These are phyloP conservation scores for Solidago caesia DNA, from an alignment of 129 eudicot genomes.

Conservation along the genomic window DNA sequence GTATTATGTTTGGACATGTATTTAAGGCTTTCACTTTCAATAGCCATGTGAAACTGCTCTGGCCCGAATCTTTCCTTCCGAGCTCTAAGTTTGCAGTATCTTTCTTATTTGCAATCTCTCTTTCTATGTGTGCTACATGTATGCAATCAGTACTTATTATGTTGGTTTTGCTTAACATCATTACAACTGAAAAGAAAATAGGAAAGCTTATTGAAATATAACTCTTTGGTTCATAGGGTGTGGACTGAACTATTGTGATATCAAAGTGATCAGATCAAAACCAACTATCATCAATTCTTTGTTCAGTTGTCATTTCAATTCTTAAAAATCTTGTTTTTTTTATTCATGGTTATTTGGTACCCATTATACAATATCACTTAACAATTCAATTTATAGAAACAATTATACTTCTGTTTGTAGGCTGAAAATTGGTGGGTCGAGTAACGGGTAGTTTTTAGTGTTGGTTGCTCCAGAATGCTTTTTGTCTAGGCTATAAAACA, in stretches of 20 bases:
- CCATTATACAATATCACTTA: too few species aligned
- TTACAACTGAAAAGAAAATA: not conserved
- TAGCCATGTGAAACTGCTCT: slow-evolving; percentile 27
- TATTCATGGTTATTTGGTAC: not conserved
- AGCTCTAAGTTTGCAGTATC: not conserved
- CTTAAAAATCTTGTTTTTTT: not conserved
- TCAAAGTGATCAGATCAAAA: not conserved
- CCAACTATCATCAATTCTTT: not conserved
- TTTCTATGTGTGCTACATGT: not conserved
- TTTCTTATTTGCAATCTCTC: slow-evolving; percentile 17
- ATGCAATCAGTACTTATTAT: not conserved
- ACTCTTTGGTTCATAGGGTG: not conserved
- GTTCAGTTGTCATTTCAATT: not conserved
- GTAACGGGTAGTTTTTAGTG: too few species aligned
- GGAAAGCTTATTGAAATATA: not conserved
- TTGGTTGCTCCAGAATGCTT: too few species aligned
- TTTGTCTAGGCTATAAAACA: too few species aligned
- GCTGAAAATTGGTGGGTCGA: not conserved
- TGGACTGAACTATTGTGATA: not conserved
- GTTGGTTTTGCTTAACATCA: not conserved
- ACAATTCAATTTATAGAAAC: not conserved
- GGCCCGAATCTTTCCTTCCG: slow-evolving; percentile 4
- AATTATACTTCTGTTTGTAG: not conserved
- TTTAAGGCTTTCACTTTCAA: not conserved
- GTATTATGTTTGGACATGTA: slow-evolving; percentile 12